Evolutionary conservation across 768 basidiomycete species (phyloP).

Genomic region (Cystobasidium ongulense): DNA sequence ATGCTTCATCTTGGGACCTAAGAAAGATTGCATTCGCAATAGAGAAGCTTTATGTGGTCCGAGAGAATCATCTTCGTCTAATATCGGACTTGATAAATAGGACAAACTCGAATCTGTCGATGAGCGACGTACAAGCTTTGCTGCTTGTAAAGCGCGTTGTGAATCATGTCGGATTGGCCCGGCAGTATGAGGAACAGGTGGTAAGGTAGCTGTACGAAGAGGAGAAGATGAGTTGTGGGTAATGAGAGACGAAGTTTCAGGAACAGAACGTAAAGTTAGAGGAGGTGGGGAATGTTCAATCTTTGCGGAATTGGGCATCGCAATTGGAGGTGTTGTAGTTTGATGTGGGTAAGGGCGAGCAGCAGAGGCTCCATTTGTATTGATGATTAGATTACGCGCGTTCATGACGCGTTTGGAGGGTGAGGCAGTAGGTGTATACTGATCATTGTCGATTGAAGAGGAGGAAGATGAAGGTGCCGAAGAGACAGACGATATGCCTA

Average conservation of each 20-base stretch:
- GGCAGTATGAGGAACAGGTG: slow-evolving; percentile 14
- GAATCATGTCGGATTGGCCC: not conserved
- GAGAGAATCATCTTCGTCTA: slow-evolving; percentile 10
- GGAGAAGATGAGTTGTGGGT: not conserved
- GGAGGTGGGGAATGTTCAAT: not conserved
- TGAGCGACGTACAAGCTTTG: not conserved
- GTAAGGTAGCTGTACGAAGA: not conserved
- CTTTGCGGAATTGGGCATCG: not conserved
- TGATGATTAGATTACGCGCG: slow-evolving; percentile 25
- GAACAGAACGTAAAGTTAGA: slow-evolving; percentile 5
- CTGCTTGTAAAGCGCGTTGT: not conserved
- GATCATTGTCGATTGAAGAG: not conserved
- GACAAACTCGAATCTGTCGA: slow-evolving; percentile 12
- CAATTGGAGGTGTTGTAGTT: slow-evolving; percentile 4
- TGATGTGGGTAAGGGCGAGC: not conserved
- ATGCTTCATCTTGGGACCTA: slow-evolving; percentile 35
- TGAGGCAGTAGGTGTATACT: not conserved
- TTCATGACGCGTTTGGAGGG: slow-evolving; percentile 19
- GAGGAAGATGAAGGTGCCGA: not conserved
- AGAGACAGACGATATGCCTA: not conserved
- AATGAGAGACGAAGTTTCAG: not conserved
- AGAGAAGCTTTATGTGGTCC: slow-evolving; percentile 4
- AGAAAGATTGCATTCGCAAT: slow-evolving; percentile 34
- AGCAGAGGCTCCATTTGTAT: not conserved
- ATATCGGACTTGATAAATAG: not conserved